phyloP scores from a whole-genome alignment of 1,139 yeast species.

The Suhomyces kunorum region DNA sequence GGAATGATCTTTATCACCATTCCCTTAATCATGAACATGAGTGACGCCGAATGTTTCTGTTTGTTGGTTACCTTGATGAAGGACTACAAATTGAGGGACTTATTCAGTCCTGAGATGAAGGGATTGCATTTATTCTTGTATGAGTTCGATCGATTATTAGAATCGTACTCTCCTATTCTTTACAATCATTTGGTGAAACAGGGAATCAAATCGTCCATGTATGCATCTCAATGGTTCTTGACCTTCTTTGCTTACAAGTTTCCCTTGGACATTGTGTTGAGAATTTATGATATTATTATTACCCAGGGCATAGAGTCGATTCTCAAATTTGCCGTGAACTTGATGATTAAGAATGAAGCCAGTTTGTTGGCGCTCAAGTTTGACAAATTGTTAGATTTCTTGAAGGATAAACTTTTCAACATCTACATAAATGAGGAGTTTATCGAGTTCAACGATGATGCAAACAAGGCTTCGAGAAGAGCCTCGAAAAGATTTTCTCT shows the following conservation, averaged over 20 bases:
- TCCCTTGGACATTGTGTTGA: constrained; percentile 78
- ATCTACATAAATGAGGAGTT: constrained; percentile 55
- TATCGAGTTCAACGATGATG: constrained; percentile 24
- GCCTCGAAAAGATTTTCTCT: constrained; percentile 23
- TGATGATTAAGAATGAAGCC: constrained; percentile 67
- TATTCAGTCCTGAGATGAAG: constrained; percentile 89
- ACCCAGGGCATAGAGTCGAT: constrained; percentile 88
- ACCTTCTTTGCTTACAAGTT: constrained; percentile 93
- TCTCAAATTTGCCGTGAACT: constrained; percentile 74
- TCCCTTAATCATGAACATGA: constrained; percentile 79
- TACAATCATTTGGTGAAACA: constrained; percentile 77
- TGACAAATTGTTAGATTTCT: constrained; percentile 70
- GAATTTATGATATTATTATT: constrained; percentile 81
- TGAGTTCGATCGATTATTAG: constrained; percentile 84
- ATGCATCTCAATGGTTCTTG: constrained; percentile 94
- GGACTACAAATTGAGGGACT: constrained; percentile 71
- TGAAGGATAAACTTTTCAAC: constrained; percentile 78
- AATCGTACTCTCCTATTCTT: constrained; percentile 65
- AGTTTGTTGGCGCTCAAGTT: constrained; percentile 62
- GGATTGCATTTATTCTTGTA: constrained; percentile 83
- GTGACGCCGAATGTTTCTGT: constrained; percentile 83
- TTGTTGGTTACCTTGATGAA: constrained; percentile 81
- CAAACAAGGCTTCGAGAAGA: constrained; percentile 14
- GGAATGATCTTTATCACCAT: constrained; percentile 94
- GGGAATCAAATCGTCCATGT: constrained; percentile 89